phyloP scores from a whole-genome alignment of 805 yeast genomes.

The Schwanniomyces sp. region DNA sequence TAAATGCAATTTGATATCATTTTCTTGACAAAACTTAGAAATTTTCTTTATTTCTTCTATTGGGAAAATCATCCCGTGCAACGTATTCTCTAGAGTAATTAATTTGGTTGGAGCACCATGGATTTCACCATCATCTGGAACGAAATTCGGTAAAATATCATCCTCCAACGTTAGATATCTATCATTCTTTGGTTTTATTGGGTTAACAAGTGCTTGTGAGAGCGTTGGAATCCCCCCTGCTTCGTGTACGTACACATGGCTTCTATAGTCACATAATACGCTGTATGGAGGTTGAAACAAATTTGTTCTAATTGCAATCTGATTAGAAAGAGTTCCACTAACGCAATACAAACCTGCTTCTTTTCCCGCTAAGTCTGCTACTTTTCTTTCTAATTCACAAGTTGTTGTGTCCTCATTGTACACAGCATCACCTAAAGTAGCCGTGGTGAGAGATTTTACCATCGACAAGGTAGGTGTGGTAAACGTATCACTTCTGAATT shows the following conservation, averaged over 20 bases:
- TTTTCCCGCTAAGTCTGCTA: conserved; percentile 37
- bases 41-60: conserved; percentile 38
- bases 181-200: conserved; percentile 35
- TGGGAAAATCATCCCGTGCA: conserved; percentile 43
- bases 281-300: conserved; percentile 43
- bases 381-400: conserved; percentile 29
- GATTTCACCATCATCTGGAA: conserved; percentile 45
- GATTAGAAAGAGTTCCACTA: conserved; percentile 44
- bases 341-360: conserved; percentile 42
- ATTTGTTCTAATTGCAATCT: conserved; percentile 37
- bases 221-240: conserved; percentile 45
- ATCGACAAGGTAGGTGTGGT: conserved; percentile 81
- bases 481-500: conserved; percentile 70
- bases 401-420: conserved; percentile 42
- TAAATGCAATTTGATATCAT: conserved; percentile 37
- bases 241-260: conserved; percentile 38
- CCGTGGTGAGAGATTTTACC: conserved; percentile 48
- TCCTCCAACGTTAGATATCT: conserved; percentile 36
- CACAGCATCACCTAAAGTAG: conserved; percentile 44
- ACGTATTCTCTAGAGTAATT: conserved; percentile 43
- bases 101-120: conserved; percentile 46
- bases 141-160: conserved; percentile 34
- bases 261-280: conserved; percentile 36
- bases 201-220: conserved; percentile 43
- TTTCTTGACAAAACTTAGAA: conserved; percentile 30